Percentiles rank a stretch among this genome's conserved stretches.
phyloP scores from a whole-genome alignment of 805 yeast species.

The Myxozyma kluyveri region DNA sequence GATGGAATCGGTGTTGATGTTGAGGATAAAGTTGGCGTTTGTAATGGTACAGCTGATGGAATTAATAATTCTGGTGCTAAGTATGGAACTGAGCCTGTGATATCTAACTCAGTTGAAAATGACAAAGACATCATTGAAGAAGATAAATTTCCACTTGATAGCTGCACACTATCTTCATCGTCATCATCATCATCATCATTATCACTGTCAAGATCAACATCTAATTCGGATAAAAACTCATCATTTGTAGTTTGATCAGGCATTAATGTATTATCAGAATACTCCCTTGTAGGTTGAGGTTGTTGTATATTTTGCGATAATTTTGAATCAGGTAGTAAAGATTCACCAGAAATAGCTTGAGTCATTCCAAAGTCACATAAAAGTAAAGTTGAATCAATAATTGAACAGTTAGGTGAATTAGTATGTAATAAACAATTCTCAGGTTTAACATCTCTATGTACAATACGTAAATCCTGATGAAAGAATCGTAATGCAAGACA shows the following conservation, averaged over 20 bases:
- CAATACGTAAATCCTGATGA: constrained; percentile 59
- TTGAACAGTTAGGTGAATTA: constrained; percentile 9
- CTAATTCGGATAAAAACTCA: no score
- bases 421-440: constrained; percentile 72
- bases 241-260: neutral
- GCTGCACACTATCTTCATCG: no score
- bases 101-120: constrained; percentile 18
- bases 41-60: constrained; percentile 48
- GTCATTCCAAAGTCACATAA: constrained; percentile 92
- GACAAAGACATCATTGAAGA: constrained; percentile 4
- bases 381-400: constrained; percentile 40
- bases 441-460: constrained; percentile 80
- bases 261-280: no score
- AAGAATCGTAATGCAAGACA: constrained; percentile 59
- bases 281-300: neutral
- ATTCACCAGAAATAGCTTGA: constrained; percentile 32
- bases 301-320: neutral
- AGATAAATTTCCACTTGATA: neutral
- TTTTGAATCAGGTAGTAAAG: neutral
- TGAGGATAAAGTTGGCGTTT: no score
- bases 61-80: constrained; percentile 82
- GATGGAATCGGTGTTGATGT: no score
- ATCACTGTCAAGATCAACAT: neutral
- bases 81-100: constrained; percentile 81
- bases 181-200: neutral